Evolutionary conservation across 2,329 filamentous ascomycete species (phyloP).

Genomic region (Epichloe baconii): DNA sequence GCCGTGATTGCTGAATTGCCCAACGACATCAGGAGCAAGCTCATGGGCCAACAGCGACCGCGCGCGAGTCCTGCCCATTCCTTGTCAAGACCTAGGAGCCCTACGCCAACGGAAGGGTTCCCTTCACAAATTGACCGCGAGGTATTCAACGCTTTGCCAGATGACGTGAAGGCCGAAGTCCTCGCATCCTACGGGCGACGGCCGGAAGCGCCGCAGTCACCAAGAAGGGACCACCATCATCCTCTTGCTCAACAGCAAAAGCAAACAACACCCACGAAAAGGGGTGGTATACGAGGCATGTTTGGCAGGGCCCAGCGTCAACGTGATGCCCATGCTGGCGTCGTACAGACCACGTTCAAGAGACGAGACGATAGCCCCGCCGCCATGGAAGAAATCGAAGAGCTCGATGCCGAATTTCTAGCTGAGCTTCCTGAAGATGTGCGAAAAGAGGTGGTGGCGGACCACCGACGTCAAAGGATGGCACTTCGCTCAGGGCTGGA

Average conservation of each 20-base stretch:
- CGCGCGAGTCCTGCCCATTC: conserved; percentile 10
- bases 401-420: conserved; percentile 60
- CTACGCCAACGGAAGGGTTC: conserved; percentile 29
- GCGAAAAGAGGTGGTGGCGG: conserved; percentile 61
- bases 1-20: conserved; percentile 75
- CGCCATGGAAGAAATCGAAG: conserved; percentile 25
- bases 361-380: conserved; percentile 14
- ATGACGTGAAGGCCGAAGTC: conserved; percentile 75
- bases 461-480: conserved; percentile 47
- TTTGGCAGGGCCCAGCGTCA: conserved; percentile 36
- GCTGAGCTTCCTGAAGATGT: conserved; percentile 73
- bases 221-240: conserved; percentile 34
- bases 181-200: conserved; percentile 52
- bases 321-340: conserved; percentile 40
- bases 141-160: conserved; percentile 69
- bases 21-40: conserved; percentile 63
- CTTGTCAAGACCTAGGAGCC: conserved; percentile 24
- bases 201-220: conserved; percentile 33
- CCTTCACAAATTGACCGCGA: conserved; percentile 78
- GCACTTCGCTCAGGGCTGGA: conserved; percentile 42
- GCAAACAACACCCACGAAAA: conserved; percentile 52
- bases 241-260: conserved; percentile 38
- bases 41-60: conserved; percentile 49
- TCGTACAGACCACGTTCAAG: conserved; percentile 62
- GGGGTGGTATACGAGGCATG: conserved; percentile 29